Evolutionary conservation across 1,284 basidiomycete species (phyloP), one percentile per base, ranked within the genome.

Genomic region (Boletellus deceptivus): DNA sequence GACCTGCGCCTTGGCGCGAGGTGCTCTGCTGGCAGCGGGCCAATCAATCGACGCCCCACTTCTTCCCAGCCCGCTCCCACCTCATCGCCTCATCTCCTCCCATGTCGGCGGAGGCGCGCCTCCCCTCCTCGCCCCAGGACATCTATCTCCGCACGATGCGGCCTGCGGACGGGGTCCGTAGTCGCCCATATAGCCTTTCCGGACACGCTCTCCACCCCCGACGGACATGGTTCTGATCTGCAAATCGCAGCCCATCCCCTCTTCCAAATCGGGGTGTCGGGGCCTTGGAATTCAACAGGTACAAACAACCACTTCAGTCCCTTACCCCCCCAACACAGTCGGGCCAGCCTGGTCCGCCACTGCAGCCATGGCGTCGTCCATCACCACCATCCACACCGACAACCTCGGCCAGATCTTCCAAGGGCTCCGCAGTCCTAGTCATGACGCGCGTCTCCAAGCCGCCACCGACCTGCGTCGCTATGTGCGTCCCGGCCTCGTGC

Each of bases 401-500:
- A 73, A 77, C 44, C 75, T 89, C 39, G 77, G 77, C 50, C 71
- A 77, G 50, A 86, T 89, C 55, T 90, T 89, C 56, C 73, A 75
- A 56, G 78, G 78, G 13, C 75, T 90, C 38, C 83, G 78, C 61
- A 83, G 72, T 70, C 80, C 80, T 62, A 80, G 72, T 63, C 70
- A 75, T 25, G 86, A 90, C 11, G 70, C 74, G n/a, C 77, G 87
- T 46, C 65, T 78, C 34, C 78, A 84, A 62, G 75, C 83, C 53
- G 88, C 89, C 13, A 67, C 76, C 36, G 85, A 89, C 37, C 70
- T 91, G 39, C 78, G 82, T 61, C 82, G 79, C 59, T 89, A 88
- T 77, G 87, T 87, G 64, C 54, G 79, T 72, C 40, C 40, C 35
- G 33, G n/a, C 43, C 29, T 49, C n/a, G 42, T 53, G 43, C 20